Base-by-base conservation (phyloP, 2,329 filamentous ascomycete species). In the Colletotrichum shisoi region DNA sequence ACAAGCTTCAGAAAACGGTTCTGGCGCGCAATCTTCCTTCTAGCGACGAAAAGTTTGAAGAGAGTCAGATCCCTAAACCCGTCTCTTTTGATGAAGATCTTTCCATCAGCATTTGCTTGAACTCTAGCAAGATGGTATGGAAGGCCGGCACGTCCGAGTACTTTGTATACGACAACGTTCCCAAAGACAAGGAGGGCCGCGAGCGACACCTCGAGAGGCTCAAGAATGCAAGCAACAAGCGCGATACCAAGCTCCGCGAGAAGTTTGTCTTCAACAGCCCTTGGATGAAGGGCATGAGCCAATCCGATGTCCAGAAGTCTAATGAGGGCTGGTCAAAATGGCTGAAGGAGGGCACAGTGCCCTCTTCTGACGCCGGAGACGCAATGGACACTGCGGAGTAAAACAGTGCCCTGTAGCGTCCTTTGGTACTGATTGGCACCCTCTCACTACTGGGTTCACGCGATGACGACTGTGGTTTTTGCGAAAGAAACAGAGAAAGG, bases 211-310 rank as follows among this genome's bases (percentile, higher is more conserved):
- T 79, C 7, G 78, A 79, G 72, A 78, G 81, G 71, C 77, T 91
- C 81, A 84, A 85, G 75, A 76, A 78, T 6, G 72, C 81, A 15
- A 78, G 76, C 56, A 86, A 90, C 67, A 87, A 91, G 78, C 90
- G 92, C 27, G 85, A 91, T 70, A 82, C 82, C 71, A 91, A 88
- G 76, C 80, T 94, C 74, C 85, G 86, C 70, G 90, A 95, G 84
- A 95, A 94, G 83, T 83, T 93, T 77, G 87, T 96, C 70, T 90
- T 90, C 79, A 91, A 94, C 83, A 89, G 90, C 67, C 86, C 91
- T 69, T 94, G 93, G 79, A 83, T 96, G 77, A 87, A 92, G 78
- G 91, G 92, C 62, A 82, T 92, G 78, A 91, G 90, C 76, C 91
- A 92, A 78, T 91, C 91, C 71, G 86, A 90, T 73, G 88, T 91